A percentile compares a stretch with the other conserved stretches of the same genome.
Conservation (phyloP, 148 eudicot genomes). For the Nepenthes gracilis region DNA sequence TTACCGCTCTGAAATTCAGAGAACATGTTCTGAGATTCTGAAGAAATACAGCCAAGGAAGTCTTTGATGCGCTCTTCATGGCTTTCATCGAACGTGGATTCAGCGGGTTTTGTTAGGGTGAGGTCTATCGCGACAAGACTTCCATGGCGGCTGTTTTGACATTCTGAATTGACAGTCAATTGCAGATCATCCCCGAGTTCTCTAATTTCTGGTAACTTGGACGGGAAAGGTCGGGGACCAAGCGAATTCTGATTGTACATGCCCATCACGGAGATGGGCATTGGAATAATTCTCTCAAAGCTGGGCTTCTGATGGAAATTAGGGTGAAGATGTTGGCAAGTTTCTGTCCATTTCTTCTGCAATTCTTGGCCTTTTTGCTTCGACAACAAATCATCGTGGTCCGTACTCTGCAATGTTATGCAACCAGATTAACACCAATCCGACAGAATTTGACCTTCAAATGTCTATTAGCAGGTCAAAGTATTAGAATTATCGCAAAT, state of each 20-base stretch:
- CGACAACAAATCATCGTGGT: constrained; percentile 27
- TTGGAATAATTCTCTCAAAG: constrained; percentile 28
- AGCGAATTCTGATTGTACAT: constrained; percentile 50
- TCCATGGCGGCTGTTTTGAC: constrained; percentile 27
- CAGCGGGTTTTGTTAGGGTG: constrained; percentile 31
- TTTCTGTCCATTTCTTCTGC: constrained; percentile 79
- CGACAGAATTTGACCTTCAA: neutral
- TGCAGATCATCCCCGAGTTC: constrained; percentile 30
- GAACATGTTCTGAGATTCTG: constrained; percentile 34
- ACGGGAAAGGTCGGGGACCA: constrained; percentile 34
- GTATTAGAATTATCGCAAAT: neutral
- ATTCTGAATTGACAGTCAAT: constrained; percentile 28
- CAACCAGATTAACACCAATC: neutral
- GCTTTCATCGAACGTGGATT: constrained; percentile 10
- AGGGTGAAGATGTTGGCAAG: constrained; percentile 67
- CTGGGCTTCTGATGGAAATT: constrained; percentile 35
- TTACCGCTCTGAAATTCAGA: constrained; percentile 14
- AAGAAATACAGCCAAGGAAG: constrained; percentile 51
- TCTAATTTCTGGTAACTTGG: constrained; percentile 31
- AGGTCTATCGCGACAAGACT: constrained; percentile 86
- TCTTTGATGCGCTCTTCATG: constrained; percentile 33
- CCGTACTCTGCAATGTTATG: constrained; percentile 34
- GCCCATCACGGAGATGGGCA: constrained; percentile 42
- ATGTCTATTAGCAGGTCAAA: neutral
- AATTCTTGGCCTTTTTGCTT: constrained; percentile 62